Conservation (phyloP, 2,329 filamentous ascomycete species). For the Passalora sequoiae region DNA sequence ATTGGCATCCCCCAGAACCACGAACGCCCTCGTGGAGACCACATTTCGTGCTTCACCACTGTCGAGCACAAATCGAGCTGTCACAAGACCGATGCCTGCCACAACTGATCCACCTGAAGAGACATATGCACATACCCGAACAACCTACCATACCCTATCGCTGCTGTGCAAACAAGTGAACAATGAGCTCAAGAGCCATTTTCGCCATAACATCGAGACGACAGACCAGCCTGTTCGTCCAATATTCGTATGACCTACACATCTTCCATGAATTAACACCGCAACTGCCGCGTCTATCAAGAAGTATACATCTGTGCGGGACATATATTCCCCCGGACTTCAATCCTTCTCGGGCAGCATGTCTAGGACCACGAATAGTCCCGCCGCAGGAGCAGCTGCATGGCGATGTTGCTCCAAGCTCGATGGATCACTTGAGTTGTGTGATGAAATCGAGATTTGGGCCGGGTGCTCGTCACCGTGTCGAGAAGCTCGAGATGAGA, state of each 20-base stretch:
- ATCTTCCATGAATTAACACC: slow-evolving; percentile 37
- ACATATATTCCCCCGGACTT: slow-evolving; percentile 29
- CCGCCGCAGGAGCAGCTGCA: slow-evolving; percentile 14
- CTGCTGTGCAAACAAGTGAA: slow-evolving; percentile 33
- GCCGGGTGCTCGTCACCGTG: slow-evolving; percentile 17
- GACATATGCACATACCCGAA: slow-evolving; percentile 11
- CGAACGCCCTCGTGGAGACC: slow-evolving; percentile 33
- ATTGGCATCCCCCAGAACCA: slow-evolving; percentile 37
- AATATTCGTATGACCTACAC: slow-evolving; percentile 40
- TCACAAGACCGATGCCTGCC: slow-evolving; percentile 14
- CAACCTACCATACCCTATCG: slow-evolving; percentile 17
- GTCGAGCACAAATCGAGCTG: slow-evolving; percentile 29
- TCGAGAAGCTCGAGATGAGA: slow-evolving; percentile 36
- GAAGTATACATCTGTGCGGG: slow-evolving; percentile 39
- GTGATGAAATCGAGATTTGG: slow-evolving; percentile 34
- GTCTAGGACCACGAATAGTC: slow-evolving; percentile 7
- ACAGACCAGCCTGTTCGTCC: slow-evolving; percentile 38
- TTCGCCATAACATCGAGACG: slow-evolving; percentile 24
- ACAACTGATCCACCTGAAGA: slow-evolving; percentile 10
- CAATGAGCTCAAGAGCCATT: slow-evolving; percentile 36
- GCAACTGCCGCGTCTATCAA: slow-evolving; percentile 37
- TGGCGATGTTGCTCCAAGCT: slow-evolving; percentile 19
- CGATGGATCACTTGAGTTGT: slow-evolving; percentile 30
- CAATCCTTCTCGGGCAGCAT: slow-evolving; percentile 19
- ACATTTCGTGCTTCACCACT: slow-evolving; percentile 34